phyloP scores from a whole-genome alignment of 2,329 filamentous ascomycete species.

The Zasmidium cellare region DNA sequence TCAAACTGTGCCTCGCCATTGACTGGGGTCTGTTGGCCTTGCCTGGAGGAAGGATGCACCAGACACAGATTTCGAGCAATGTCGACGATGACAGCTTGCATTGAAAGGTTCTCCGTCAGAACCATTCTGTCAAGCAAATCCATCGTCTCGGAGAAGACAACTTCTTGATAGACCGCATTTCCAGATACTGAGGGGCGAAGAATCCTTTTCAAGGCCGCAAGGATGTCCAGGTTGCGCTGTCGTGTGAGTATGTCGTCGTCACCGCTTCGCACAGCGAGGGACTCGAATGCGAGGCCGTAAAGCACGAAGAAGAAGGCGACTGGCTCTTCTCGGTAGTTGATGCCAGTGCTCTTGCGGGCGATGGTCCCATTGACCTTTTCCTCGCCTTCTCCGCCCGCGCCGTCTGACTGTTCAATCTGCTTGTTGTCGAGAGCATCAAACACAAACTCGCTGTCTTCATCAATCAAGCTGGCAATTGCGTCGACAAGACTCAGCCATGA shows the following conservation, averaged over 20 bases:
- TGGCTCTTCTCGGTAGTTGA: slow-evolving; percentile 97
- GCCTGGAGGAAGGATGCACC: slow-evolving; percentile 83
- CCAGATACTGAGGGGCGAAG: slow-evolving; percentile 91
- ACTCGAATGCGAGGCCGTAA: slow-evolving; percentile 94
- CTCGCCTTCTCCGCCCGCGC: slow-evolving; percentile 13
- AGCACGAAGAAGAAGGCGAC: slow-evolving; percentile 99
- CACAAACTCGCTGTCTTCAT: slow-evolving; percentile 96
- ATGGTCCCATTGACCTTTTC: slow-evolving; percentile 23
- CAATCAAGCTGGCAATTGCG: slow-evolving; percentile 94
- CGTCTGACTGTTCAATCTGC: slow-evolving; percentile 33
- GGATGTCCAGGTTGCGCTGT: slow-evolving; percentile 66
- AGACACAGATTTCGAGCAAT: slow-evolving; percentile 89
- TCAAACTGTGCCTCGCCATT: slow-evolving; percentile 72
- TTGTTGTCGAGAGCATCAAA: slow-evolving; percentile 96
- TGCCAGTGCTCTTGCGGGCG: slow-evolving; percentile 68
- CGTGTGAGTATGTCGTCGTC: slow-evolving; percentile 34
- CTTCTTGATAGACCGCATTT: slow-evolving; percentile 93
- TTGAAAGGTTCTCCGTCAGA: slow-evolving; percentile 82
- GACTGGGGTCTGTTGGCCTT: slow-evolving; percentile 42
- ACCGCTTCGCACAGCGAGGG: slow-evolving; percentile 80
- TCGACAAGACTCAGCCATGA: slow-evolving; percentile 96
- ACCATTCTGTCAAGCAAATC: slow-evolving; percentile 90
- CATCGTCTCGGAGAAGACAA: slow-evolving; percentile 96
- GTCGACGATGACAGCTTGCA: slow-evolving; percentile 90
- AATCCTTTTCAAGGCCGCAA: slow-evolving; percentile 92